Percentiles rank a stretch among this genome's conserved stretches.
phyloP scores from a whole-genome alignment of 345 rosid species.

The Moricandia arvensis region DNA sequence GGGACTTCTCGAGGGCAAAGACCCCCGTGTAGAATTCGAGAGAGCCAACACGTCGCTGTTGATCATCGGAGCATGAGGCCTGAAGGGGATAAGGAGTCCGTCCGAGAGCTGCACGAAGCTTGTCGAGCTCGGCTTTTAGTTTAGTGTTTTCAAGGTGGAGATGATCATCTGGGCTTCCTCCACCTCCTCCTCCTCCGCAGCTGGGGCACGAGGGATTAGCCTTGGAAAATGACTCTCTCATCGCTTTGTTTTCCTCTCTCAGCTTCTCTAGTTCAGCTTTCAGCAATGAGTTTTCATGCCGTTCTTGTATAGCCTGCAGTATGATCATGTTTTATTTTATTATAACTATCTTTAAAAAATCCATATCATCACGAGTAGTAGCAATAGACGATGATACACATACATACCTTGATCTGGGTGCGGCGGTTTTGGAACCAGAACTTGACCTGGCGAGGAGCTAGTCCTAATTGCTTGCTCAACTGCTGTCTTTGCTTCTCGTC shows the following conservation, averaged over 20 bases:
- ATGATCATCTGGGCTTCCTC: conserved; percentile 51
- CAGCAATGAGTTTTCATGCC: conserved; percentile 87
- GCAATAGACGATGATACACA: background rate
- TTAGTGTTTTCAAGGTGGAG: conserved; percentile 81
- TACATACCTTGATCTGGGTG: conserved; percentile 82
- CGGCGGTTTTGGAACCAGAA: conserved; percentile 99
- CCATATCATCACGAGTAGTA: background rate
- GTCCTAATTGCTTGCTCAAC: conserved; percentile 86
- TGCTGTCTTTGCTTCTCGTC: conserved; percentile 99
- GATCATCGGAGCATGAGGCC: conserved; percentile 59
- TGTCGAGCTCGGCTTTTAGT: conserved; percentile 89
- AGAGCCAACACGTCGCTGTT: conserved; percentile 60
- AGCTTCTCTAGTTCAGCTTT: conserved; percentile 86
- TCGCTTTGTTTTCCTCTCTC: conserved; percentile 74
- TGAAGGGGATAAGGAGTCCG: conserved; percentile 42
- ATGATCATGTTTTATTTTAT: background rate
- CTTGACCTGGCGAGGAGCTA: conserved; percentile 96
- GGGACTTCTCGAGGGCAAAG: conserved; percentile 73
- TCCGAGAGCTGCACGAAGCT: conserved; percentile 62
- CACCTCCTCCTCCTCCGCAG: conserved; percentile 67
- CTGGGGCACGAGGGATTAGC: conserved; percentile 62
- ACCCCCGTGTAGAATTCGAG: conserved; percentile 75
- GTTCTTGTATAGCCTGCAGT: conserved; percentile 96
- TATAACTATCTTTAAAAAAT: background rate
- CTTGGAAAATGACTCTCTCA: conserved; percentile 77